Evolutionary conservation across 2,329 filamentous ascomycete species (phyloP).

Genomic region (Scedosporium minutisporum): DNA sequence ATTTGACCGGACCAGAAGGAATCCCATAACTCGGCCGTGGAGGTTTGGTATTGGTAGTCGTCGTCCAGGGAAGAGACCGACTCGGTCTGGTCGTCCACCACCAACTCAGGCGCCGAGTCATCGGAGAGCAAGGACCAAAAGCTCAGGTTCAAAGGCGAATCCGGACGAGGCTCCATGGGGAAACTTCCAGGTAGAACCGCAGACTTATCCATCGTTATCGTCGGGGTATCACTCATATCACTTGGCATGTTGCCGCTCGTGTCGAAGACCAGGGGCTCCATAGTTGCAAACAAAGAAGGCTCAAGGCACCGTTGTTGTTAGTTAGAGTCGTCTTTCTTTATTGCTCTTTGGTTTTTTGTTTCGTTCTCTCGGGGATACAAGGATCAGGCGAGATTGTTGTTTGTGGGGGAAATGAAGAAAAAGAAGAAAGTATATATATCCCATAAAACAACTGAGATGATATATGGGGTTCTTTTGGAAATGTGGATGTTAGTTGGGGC

Average conservation of each 20-base stretch:
- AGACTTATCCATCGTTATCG: not conserved
- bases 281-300: not conserved
- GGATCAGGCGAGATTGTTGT: not conserved
- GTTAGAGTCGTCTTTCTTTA: not conserved
- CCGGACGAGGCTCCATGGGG: not conserved
- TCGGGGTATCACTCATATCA: not conserved
- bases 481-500: not conserved
- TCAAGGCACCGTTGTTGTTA: not conserved
- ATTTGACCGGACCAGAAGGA: conserved; percentile 31
- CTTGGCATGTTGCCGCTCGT: not conserved
- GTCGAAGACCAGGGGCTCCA: not conserved
- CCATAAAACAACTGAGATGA: not conserved
- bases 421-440: not conserved
- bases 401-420: conserved; percentile 1
- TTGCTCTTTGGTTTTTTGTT: not conserved
- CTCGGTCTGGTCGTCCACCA: conserved; percentile 5
- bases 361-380: not conserved
- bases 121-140: conserved; percentile 2
- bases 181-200: not conserved
- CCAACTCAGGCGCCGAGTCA: conserved; percentile 5
- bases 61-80: conserved; percentile 20
- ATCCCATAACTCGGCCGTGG: conserved; percentile 39
- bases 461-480: not conserved
- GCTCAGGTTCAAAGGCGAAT: not conserved
- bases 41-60: conserved; percentile 37